Evolutionary conservation across 2,329 filamentous ascomycete genomes (phyloP).

Genomic region (Akanthomyces uredinophilus): DNA sequence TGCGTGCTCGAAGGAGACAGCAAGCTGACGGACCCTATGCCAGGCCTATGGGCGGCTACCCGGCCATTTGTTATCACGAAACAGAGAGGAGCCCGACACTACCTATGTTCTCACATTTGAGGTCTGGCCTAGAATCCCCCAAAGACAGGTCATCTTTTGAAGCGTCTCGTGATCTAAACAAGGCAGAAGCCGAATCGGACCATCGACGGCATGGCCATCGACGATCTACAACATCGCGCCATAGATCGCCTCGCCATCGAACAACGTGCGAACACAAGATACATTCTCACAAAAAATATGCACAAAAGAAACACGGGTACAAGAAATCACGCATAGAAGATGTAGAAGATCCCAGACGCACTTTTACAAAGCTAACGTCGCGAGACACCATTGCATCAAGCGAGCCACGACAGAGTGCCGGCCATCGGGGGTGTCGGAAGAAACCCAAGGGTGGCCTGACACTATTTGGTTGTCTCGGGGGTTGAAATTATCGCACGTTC

Average conservation of each 20-base stretch:
- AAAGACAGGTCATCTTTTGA: not conserved
- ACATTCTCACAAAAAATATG: not conserved
- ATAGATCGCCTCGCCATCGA: not conserved
- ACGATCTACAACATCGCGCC: not conserved
- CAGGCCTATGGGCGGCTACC: too few species aligned
- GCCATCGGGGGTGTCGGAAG: not conserved
- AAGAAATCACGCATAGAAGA: not conserved
- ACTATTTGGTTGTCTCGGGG: slow-evolving; percentile 5
- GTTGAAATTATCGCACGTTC: not conserved
- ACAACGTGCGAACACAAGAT: not conserved
- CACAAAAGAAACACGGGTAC: not conserved
- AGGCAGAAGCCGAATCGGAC: not conserved
- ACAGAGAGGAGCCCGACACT: not conserved
- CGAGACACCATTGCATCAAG: not conserved
- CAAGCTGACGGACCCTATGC: too few species aligned
- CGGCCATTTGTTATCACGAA: not conserved
- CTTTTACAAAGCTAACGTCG: not conserved
- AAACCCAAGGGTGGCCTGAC: not conserved
- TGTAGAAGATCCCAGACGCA: not conserved
- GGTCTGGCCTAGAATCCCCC: not conserved
- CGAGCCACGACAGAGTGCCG: not conserved
- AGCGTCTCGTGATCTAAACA: not conserved
- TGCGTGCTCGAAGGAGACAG: too few species aligned
- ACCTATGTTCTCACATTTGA: not conserved
- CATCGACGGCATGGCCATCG: not conserved